phyloP scores from a whole-genome alignment of 495 filamentous ascomycete genomes.

The Usnea hakonensis region DNA sequence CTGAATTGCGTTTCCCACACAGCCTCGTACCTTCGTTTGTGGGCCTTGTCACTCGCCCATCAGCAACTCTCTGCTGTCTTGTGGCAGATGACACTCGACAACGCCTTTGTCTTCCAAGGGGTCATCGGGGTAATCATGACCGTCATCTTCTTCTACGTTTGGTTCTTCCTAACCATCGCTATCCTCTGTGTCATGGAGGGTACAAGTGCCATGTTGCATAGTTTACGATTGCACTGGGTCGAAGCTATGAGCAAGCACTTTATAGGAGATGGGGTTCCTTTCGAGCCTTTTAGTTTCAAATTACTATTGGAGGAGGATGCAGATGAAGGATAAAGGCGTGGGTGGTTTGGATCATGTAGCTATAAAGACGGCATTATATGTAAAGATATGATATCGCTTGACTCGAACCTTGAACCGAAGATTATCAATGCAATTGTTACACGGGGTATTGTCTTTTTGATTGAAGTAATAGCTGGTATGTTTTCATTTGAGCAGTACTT shows the following conservation, averaged over 20 bases:
- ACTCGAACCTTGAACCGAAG: background rate
- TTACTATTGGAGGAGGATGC: constrained; percentile 78
- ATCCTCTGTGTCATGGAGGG: constrained; percentile 79
- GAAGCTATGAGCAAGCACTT: constrained; percentile 99
- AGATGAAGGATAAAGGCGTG: constrained; percentile 33
- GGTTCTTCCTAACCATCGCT: constrained; percentile 76
- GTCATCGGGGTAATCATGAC: constrained; percentile 67
- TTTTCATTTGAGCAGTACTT: no score
- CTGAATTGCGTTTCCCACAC: constrained; percentile 99
- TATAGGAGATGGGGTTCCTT: constrained; percentile 86
- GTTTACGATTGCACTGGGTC: constrained; percentile 93
- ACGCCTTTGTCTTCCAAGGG: constrained; percentile 57
- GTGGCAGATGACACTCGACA: constrained; percentile 88
- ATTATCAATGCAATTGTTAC: no score
- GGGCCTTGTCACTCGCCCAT: constrained; percentile 94
- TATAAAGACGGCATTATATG: background rate
- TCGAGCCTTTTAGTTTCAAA: constrained; percentile 89
- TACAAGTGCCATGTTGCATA: constrained; percentile 86
- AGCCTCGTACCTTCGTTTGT: constrained; percentile 95
- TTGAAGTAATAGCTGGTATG: no score
- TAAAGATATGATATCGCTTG: background rate
- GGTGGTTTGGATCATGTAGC: background rate
- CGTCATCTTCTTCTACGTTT: constrained; percentile 71
- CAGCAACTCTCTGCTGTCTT: constrained; percentile 95
- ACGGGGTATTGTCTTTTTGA: background rate